Conservation (phyloP, 768 basidiomycete genomes). For the Cyclocybe cylindracea region DNA sequence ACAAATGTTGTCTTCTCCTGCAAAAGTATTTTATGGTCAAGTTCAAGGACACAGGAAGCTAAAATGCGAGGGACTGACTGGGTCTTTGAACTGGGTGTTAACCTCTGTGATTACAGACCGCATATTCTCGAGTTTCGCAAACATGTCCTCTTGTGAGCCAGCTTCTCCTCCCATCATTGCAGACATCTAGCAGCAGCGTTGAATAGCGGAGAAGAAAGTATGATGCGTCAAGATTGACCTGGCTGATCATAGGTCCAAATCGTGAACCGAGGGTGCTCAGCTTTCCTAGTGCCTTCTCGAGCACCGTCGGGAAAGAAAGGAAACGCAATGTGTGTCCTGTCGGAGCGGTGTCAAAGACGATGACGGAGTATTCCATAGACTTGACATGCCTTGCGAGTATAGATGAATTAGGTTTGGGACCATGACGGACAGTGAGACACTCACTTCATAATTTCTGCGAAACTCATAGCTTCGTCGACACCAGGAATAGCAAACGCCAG, state of each 20-base stretch:
- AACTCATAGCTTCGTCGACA: slow-evolving; percentile 99
- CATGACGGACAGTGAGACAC: slow-evolving; percentile 20
- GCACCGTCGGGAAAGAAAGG: slow-evolving; percentile 96
- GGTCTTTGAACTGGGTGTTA: slow-evolving; percentile 99
- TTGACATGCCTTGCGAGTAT: slow-evolving; percentile 82
- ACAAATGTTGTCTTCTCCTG: slow-evolving; percentile 99
- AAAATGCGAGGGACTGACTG: slow-evolving; percentile 51
- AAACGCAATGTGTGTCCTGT: slow-evolving; percentile 98
- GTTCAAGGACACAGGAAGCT: background rate
- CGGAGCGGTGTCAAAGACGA: slow-evolving; percentile 98
- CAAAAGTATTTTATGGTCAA: background rate
- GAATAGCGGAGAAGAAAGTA: background rate
- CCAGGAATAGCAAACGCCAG: slow-evolving; percentile 98
- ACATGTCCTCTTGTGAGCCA: slow-evolving; percentile 96
- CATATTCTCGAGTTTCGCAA: slow-evolving; percentile 97
- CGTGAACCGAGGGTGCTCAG: slow-evolving; percentile 90
- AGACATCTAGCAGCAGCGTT: slow-evolving; percentile 64
- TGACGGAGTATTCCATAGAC: slow-evolving; percentile 99
- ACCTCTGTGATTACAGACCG: slow-evolving; percentile 96
- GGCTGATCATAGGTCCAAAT: slow-evolving; percentile 96
- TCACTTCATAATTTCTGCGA: slow-evolving; percentile 99
- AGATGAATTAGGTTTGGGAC: slow-evolving; percentile 4
- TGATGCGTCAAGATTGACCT: slow-evolving; percentile 37
- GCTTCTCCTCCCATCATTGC: slow-evolving; percentile 94
- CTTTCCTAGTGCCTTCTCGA: slow-evolving; percentile 97